phyloP scores from a whole-genome alignment of 73 alveolate genomes.

The Tetrahymena borealis region DNA sequence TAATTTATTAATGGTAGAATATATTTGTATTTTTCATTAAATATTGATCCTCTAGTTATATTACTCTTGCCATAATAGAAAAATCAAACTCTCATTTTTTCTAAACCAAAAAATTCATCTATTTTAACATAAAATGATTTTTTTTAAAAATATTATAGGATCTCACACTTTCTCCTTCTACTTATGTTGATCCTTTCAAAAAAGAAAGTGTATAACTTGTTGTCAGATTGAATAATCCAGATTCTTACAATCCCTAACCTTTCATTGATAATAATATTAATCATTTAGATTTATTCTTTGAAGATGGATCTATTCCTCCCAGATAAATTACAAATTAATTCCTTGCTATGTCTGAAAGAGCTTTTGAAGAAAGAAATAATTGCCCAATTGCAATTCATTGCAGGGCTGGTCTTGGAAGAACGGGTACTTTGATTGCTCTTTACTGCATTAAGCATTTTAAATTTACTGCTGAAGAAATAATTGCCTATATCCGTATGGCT shows the following conservation, averaged over 20 bases:
- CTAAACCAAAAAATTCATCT: too few relatives aligned
- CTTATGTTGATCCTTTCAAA: constrained; percentile 80
- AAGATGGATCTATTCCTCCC: constrained; percentile 93
- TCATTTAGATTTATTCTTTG: constrained; percentile 79
- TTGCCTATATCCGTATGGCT: constrained; percentile 70
- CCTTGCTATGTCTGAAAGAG: constrained; percentile 75
- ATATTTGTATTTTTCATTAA: too few relatives aligned
- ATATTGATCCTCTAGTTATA: too few relatives aligned
- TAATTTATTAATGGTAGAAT: too few relatives aligned
- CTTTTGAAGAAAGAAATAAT: constrained; percentile 40
- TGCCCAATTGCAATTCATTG: constrained; percentile 86
- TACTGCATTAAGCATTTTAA: constrained; percentile 77
- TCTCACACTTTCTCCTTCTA: constrained; percentile 78
- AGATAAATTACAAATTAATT: constrained; percentile 76
- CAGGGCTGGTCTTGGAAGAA: constrained; percentile 98
- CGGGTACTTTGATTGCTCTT: constrained; percentile 88
- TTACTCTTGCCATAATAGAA: too few relatives aligned
- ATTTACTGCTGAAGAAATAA: constrained; percentile 82
- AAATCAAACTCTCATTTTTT: too few relatives aligned
- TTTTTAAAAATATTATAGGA: too few relatives aligned
- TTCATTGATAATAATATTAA: constrained; percentile 57
- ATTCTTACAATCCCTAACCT: constrained; percentile 57
- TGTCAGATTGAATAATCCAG: constrained; percentile 73
- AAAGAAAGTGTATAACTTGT: constrained; percentile 71
- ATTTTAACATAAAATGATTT: too few relatives aligned